These are phyloP conservation scores for Linanthus parryae DNA, from an alignment of 148 eudicot species.

Conservation along the genomic window DNA sequence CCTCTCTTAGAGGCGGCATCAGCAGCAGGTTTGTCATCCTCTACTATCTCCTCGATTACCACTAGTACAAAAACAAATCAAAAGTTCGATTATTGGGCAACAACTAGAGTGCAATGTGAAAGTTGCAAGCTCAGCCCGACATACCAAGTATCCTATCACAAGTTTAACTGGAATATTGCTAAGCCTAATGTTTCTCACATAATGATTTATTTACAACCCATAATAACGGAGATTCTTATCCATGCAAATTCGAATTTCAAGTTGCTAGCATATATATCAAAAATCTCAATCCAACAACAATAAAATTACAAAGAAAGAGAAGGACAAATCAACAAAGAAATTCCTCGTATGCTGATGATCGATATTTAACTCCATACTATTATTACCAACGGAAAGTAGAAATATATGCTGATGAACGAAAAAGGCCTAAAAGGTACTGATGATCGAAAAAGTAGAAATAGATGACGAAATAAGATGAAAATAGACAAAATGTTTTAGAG, in stretches of 20 bases:
- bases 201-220: too few species aligned
- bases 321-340: too few species aligned
- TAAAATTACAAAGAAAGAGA: too few species aligned
- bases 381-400: too few species aligned
- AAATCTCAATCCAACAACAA: too few species aligned
- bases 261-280: too few species aligned
- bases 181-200: background rate
- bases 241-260: too few species aligned
- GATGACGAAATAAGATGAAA: background rate
- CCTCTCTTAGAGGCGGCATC: slow-evolving; percentile 31
- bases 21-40: slow-evolving; percentile 56
- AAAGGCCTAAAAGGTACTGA: too few species aligned
- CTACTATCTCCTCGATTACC: slow-evolving; percentile 83
- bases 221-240: too few species aligned
- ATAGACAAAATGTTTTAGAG: background rate
- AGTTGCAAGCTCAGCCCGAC: background rate
- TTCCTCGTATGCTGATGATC: too few species aligned
- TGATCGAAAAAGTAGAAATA: background rate
- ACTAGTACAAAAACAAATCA: slow-evolving; percentile 27
- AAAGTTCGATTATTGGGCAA: background rate
- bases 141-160: background rate
- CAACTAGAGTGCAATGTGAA: background rate
- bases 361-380: too few species aligned
- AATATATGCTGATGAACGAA: too few species aligned
- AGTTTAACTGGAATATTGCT: background rate